A percentile compares a stretch with the other conserved stretches of the same genome.
These are phyloP conservation scores for Tetraselmis chui DNA, from an alignment of 139 green algal genomes.

Conservation along the genomic window DNA sequence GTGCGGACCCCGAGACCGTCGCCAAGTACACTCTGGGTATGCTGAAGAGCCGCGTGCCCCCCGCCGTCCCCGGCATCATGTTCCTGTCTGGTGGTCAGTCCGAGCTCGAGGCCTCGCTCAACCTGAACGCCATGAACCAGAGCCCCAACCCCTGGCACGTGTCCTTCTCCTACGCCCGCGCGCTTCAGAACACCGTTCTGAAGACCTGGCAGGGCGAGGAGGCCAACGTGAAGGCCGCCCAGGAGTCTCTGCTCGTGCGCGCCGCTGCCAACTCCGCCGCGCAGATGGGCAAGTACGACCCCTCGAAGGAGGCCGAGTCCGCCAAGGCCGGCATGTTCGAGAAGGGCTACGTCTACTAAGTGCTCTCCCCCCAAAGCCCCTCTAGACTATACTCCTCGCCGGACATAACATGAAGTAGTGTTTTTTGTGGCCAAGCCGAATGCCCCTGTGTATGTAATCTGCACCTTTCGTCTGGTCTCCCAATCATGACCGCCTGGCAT, in stretches of 20 bases:
- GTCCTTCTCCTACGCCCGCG: conserved; percentile 99
- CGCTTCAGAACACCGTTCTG: conserved; percentile 73
- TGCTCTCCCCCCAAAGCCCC: conserved; percentile 1
- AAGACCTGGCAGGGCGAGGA: conserved; percentile 62
- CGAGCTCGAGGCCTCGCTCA: conserved; percentile 97
- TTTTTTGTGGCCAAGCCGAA: no score
- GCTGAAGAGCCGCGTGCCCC: conserved; percentile 91
- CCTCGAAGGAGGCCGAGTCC: conserved; percentile 58
- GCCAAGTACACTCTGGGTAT: conserved; percentile 92
- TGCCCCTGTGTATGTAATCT: no score
- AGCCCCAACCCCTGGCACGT: conserved; percentile 98
- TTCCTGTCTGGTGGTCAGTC: conserved; percentile 99
- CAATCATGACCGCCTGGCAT: no score
- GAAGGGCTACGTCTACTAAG: conserved; percentile 92
- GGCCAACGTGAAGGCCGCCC: conserved; percentile 76
- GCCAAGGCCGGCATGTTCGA: conserved; percentile 80
- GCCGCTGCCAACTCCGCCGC: conserved; percentile 91
- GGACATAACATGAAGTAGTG: no score
- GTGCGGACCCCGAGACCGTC: conserved; percentile 71
- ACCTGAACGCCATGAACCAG: conserved; percentile 99
- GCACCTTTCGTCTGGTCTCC: no score
- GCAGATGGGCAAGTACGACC: conserved; percentile 94
- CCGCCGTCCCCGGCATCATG: conserved; percentile 98
- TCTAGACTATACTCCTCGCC: background rate
- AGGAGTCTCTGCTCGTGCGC: conserved; percentile 87